Percentiles rank a stretch among this genome's conserved stretches.
Conservation (phyloP, 805 yeast species). For the Saccharomycopsis sp. region DNA sequence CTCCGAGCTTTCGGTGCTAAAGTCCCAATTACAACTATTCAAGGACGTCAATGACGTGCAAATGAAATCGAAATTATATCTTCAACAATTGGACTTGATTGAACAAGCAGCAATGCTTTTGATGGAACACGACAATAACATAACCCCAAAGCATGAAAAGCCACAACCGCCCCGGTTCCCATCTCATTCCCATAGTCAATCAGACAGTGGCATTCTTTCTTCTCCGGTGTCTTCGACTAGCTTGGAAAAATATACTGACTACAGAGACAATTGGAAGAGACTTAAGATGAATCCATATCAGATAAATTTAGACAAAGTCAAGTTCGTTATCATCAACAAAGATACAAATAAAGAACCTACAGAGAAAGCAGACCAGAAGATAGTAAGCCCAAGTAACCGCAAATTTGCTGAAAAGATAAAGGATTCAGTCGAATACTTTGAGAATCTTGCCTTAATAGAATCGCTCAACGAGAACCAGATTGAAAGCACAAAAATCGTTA, state of each 20-base stretch:
- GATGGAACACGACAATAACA: conserved; percentile 3
- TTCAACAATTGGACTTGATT: conserved; percentile 8
- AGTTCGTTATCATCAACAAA: not conserved
- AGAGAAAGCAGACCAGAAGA: not conserved
- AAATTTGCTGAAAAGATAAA: conserved; percentile 1
- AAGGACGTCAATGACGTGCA: not conserved
- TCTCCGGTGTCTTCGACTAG: not conserved
- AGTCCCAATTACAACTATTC: not conserved
- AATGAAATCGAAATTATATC: conserved; percentile 1
- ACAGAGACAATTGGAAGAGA: not conserved
- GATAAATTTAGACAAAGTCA: not conserved
- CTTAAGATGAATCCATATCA: conserved; percentile 2
- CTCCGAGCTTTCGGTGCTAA: not conserved
- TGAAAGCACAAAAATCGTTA: not conserved
- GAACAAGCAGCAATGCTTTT: conserved; percentile 8
- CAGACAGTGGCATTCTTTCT: not conserved
- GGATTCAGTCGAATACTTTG: conserved; percentile 1
- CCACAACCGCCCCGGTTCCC: not conserved
- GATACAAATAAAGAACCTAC: not conserved
- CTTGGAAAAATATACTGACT: not conserved
- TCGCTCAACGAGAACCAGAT: not conserved
- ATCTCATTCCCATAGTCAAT: not conserved
- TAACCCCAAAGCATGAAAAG: not conserved
- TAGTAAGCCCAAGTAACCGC: not conserved
- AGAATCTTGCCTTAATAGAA: not conserved